Base-by-base conservation (phyloP, 2,329 filamentous ascomycete genomes). In the Cyclaneusma minus region DNA sequence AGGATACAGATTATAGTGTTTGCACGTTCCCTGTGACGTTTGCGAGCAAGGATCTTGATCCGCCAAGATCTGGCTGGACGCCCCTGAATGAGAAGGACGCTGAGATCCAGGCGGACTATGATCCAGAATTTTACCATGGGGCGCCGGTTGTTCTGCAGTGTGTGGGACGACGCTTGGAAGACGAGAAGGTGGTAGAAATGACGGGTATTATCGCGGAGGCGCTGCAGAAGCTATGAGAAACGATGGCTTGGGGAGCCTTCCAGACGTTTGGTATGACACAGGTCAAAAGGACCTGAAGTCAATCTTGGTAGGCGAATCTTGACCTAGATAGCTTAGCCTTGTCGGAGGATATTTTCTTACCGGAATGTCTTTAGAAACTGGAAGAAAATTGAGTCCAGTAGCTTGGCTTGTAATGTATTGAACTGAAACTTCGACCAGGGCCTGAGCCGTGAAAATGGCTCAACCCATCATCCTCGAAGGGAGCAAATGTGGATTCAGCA, bases 131-230 rank as follows among this genome's bases (percentile, higher is more conserved):
- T 16, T 32, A 24, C 15, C 15, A 19, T 12, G 15, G 20, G 5
- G 23, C 28, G 19, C 30, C 30, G n/a, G 27, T 32, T 4, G 19
- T 11, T n/a, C 13, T 29, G 17, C 30, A 32, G 22, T 17, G 28
- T 15, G 27, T 32, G 10, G 27, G 30, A 7, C 15, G 17, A 10
- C 27, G 25, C 3, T 29, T 21, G 13, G 11, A 22, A 16, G 30
- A 32, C 13, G 30, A 32, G 12, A 22, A 32, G n/a, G 18, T 44
- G 2, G 27, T 56, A 16, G 49, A 53, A 26, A 50, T 54, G 45
- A 44, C 44, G 9, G 46, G 45, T 12, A 39, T 52, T 12, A 44
- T 55, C 29, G 37, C 42, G 7, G 40, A 51, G 23, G 41, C 43
- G 6, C 29, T 54, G 31, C 47, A 36, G 24, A 25, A 14, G 10